These are phyloP conservation scores for Takashimella koratensis DNA, from an alignment of 1,284 basidiomycete genomes.

Conservation along the genomic window DNA sequence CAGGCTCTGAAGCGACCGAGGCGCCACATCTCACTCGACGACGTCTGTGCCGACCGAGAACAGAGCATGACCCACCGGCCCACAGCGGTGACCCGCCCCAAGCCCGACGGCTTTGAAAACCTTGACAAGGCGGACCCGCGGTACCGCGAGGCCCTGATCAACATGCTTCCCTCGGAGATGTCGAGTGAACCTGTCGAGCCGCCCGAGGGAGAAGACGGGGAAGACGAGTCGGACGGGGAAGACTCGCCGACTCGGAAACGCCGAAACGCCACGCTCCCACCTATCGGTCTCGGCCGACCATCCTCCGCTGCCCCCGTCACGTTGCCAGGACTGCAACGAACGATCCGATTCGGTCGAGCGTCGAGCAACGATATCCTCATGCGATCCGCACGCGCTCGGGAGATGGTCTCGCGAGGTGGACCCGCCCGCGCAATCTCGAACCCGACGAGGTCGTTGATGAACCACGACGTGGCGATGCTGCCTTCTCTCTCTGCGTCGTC, in stretches of 20 bases:
- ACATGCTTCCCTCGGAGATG: slow-evolving; percentile 19
- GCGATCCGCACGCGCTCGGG: slow-evolving; percentile 19
- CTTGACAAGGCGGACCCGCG: slow-evolving; percentile 22
- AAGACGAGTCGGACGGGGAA: slow-evolving; percentile 14
- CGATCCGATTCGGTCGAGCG: slow-evolving; percentile 14
- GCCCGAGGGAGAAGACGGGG: slow-evolving; percentile 16
- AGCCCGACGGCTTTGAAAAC: slow-evolving; percentile 15
- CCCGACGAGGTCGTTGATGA: neutral
- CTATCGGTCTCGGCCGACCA: slow-evolving; percentile 16
- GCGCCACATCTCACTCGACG: slow-evolving; percentile 19
- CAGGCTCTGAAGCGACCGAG: slow-evolving; percentile 11
- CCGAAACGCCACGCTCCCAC: slow-evolving; percentile 12
- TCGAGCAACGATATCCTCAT: slow-evolving; percentile 17
- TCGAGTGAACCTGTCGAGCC: slow-evolving; percentile 18
- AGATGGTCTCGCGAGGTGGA: slow-evolving; percentile 1
- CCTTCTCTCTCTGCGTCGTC: neutral
- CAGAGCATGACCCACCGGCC: slow-evolving; percentile 20
- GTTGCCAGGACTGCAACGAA: neutral
- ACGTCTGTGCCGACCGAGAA: slow-evolving; percentile 20
- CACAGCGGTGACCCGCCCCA: slow-evolving; percentile 9
- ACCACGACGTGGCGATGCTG: neutral
- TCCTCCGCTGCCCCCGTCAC: neutral
- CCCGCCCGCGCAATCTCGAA: neutral
- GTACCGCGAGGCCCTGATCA: slow-evolving; percentile 19
- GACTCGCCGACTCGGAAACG: slow-evolving; percentile 23